Percentiles rank a stretch among this genome's conserved stretches.
Evolutionary conservation across 441 rosid genomes (phyloP).

Genomic region (Capsella rubella): DNA sequence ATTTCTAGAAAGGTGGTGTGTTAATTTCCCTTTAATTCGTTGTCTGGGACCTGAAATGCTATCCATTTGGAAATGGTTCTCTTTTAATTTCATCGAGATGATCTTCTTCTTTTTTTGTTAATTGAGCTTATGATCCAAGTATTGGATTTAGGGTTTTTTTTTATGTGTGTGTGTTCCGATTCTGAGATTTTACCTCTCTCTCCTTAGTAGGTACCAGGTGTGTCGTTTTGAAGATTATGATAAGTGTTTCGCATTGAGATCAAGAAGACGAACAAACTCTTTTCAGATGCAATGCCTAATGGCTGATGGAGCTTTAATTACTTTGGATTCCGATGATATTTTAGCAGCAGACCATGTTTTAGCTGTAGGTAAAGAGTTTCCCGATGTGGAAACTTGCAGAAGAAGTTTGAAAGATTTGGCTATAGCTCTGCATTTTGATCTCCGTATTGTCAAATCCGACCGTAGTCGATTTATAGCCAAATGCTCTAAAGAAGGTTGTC

Average conservation of each 20-base stretch:
- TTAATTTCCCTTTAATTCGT: not conserved
- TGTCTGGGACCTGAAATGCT: conserved; percentile 3
- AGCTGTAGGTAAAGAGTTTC: conserved; percentile 86
- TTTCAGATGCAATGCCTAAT: conserved; percentile 47
- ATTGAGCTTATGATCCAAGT: conserved; percentile 34
- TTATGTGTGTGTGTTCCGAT: not conserved
- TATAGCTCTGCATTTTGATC: conserved; percentile 90
- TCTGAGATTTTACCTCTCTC: conserved; percentile 16
- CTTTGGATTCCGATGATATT: conserved; percentile 58
- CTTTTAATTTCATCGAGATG: not conserved
- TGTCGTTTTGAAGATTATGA: conserved; percentile 9
- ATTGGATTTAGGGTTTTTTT: conserved; percentile 23
- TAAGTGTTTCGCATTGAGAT: conserved; percentile 31
- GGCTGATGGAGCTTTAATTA: conserved; percentile 68
- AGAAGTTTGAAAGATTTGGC: conserved; percentile 92
- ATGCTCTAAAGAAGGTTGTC: conserved; percentile 97
- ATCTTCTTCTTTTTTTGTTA: not conserved
- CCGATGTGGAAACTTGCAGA: conserved; percentile 96
- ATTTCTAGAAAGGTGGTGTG: conserved; percentile 33
- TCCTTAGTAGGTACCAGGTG: conserved; percentile 10
- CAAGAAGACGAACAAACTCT: conserved; percentile 16
- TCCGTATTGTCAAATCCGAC: conserved; percentile 95
- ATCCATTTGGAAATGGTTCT: conserved; percentile 36
- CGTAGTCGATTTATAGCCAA: conserved; percentile 96
- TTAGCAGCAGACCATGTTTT: conserved; percentile 57